phyloP scores from a whole-genome alignment of 176 grass and related monocot genomes.

The Pharus latifolius region DNA sequence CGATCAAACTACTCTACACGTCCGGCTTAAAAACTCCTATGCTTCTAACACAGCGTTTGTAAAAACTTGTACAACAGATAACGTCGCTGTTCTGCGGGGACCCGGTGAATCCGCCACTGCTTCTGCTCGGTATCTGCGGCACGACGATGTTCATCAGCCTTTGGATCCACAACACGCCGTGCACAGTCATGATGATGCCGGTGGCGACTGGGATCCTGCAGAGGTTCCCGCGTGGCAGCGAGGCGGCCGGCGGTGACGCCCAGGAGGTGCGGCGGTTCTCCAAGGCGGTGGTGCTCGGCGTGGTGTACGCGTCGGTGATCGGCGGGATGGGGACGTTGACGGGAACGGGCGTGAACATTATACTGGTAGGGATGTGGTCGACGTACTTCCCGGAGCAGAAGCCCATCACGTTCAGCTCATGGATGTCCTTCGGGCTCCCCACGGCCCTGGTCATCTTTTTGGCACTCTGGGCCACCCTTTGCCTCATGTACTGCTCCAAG shows the following conservation, averaged over 20 bases:
- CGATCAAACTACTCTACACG: neutral
- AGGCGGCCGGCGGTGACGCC: neutral
- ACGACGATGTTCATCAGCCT: slow-evolving; percentile 75
- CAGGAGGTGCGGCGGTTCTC: slow-evolving; percentile 44
- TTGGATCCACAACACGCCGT: slow-evolving; percentile 95
- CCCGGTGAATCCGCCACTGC: slow-evolving; percentile 48
- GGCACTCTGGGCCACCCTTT: slow-evolving; percentile 50
- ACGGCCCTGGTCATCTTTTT: slow-evolving; percentile 61
- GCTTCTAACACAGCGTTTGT: slow-evolving; percentile 11
- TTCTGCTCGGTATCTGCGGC: slow-evolving; percentile 64
- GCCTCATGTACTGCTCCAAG: slow-evolving; percentile 64
- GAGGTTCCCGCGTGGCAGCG: slow-evolving; percentile 49
- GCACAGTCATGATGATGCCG: slow-evolving; percentile 86
- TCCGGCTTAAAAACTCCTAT: too few relatives aligned
- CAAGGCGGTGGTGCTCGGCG: slow-evolving; percentile 83
- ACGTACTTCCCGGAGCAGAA: slow-evolving; percentile 58
- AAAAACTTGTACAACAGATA: slow-evolving; percentile 45
- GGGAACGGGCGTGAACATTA: slow-evolving; percentile 86
- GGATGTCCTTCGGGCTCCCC: slow-evolving; percentile 79
- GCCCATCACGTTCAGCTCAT: slow-evolving; percentile 76
- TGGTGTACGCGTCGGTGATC: slow-evolving; percentile 56
- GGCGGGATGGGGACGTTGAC: slow-evolving; percentile 67
- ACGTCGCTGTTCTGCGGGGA: slow-evolving; percentile 70
- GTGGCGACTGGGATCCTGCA: slow-evolving; percentile 81
- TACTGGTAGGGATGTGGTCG: slow-evolving; percentile 84